Evolutionary conservation across 805 yeast species (phyloP).

Genomic region (Kurtzmaniella cleridarum): DNA sequence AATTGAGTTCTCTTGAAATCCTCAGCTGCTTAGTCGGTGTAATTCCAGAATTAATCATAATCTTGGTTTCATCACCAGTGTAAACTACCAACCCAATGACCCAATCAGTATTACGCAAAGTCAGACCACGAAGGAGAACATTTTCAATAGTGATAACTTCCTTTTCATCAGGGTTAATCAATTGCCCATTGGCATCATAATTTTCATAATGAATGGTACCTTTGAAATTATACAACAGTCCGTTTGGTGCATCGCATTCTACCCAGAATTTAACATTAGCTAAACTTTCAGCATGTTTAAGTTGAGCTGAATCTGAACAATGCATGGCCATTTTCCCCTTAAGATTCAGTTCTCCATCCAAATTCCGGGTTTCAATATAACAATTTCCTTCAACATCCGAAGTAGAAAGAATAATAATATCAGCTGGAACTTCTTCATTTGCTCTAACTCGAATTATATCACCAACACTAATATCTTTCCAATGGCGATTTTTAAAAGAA

Average conservation of each 20-base stretch:
- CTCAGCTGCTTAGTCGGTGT: constrained; percentile 71
- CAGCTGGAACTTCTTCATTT: constrained; percentile 80
- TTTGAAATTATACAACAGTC: constrained; percentile 57
- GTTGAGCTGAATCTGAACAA: constrained; percentile 41
- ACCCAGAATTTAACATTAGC: constrained; percentile 53
- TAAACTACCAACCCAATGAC: constrained; percentile 68
- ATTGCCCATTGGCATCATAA: constrained; percentile 22
- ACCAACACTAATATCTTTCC: constrained; percentile 73
- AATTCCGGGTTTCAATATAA: constrained; percentile 74
- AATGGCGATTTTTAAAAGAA: constrained; percentile 42
- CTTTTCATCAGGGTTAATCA: constrained; percentile 30
- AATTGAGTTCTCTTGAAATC: constrained; percentile 60
- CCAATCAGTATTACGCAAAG: constrained; percentile 73
- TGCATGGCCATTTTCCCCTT: constrained; percentile 52
- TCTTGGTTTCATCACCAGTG: constrained; percentile 72
- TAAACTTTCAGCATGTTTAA: constrained; percentile 55
- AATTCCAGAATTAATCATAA: constrained; percentile 71
- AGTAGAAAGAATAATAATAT: constrained; percentile 56
- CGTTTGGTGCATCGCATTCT: constrained; percentile 70
- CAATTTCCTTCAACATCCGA: constrained; percentile 67
- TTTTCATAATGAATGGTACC: constrained; percentile 57
- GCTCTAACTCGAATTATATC: constrained; percentile 65
- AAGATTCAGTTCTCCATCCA: constrained; percentile 80
- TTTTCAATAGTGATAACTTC: constrained; percentile 63
- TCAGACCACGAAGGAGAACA: constrained; percentile 64